Evolutionary conservation across 345 rosid species (phyloP), one percentile per base, ranked within the genome.

Genomic region (Sonneratia alba): DNA sequence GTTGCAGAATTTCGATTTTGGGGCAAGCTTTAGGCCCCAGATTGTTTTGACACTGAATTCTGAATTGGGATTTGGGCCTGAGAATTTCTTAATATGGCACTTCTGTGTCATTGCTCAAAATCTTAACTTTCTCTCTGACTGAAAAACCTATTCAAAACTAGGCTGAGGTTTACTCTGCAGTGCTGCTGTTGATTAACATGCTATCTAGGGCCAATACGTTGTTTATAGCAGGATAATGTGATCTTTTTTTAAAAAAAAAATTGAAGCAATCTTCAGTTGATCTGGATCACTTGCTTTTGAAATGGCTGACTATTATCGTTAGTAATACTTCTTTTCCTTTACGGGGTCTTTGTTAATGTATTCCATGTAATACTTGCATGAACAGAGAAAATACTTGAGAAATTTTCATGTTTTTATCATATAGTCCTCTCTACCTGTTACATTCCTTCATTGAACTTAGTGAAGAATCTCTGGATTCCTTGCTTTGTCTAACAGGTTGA

Each of bases 401-500:
- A 47, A 2, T 9, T 47, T 47, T 13, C 51, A 47, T 2, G 13
- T 9, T 47, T 9, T 47, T 47, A 47, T 47, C 15, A 47, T 13
- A 47, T 47, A 4, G 43, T 47, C 14, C 13, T 47, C 14, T 19
- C 22, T 49, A 3, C 6, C 22, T 53, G 16, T 21, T 53, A 66
- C 12, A 47, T 72, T 36, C 27, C 8, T 53, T 1, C 59, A 53
- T 19, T 21, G 22, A 6, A 27, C 12, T 32, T 67, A 14, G 27
- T 67, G 8, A 45, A 16, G 40, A 57, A 34, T 70, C 65, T 47
- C 56, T 27, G 63, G n/a, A 12, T 10, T 66, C 27, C 42, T 47
- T 69, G 70, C n/a, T 24, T 71, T 66, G 76, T 48, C 69, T 48
- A 37, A 71, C 72, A 92, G 97, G 99, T 74, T 92, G 70, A 87